These are phyloP conservation scores for Mycena vulgaris DNA, from an alignment of 768 basidiomycete species.

Conservation along the genomic window DNA sequence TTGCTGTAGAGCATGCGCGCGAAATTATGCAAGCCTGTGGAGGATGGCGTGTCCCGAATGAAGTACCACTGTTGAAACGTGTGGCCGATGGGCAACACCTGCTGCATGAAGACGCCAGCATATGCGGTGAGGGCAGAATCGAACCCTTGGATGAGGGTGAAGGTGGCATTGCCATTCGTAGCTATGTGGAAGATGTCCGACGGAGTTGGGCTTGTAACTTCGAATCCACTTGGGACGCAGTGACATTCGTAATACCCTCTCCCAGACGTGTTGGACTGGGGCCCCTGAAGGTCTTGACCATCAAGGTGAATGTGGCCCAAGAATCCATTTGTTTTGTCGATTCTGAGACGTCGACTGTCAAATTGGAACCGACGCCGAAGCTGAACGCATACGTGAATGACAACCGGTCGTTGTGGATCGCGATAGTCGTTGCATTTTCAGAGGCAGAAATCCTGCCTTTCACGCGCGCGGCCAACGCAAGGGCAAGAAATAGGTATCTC, in stretches of 20 bases:
- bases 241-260: slow-evolving; percentile 32
- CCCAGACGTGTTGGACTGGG: slow-evolving; percentile 30
- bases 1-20: slow-evolving; percentile 28
- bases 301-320: slow-evolving; percentile 30
- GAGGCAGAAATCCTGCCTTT: not conserved
- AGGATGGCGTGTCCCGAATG: slow-evolving; percentile 18
- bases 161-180: slow-evolving; percentile 27
- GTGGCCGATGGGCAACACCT: slow-evolving; percentile 26
- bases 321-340: slow-evolving; percentile 27
- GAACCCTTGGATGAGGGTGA: slow-evolving; percentile 22
- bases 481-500: slow-evolving; percentile 14
- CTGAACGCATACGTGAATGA: slow-evolving; percentile 20
- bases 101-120: slow-evolving; percentile 27
- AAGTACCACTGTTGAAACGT: slow-evolving; percentile 33
- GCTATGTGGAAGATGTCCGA: slow-evolving; percentile 26
- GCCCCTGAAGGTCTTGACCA: slow-evolving; percentile 24
- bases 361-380: not conserved
- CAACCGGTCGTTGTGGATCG: slow-evolving; percentile 26
- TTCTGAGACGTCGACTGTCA: not conserved
- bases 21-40: slow-evolving; percentile 26
- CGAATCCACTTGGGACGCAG: slow-evolving; percentile 20
- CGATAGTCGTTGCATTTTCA: slow-evolving; percentile 22
- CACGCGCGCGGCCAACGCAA: not conserved
- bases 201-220: slow-evolving; percentile 8
- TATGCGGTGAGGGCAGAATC: slow-evolving; percentile 1